These are phyloP conservation scores for Daldinia loculata DNA, from an alignment of 495 filamentous ascomycete genomes.

Conservation along the genomic window DNA sequence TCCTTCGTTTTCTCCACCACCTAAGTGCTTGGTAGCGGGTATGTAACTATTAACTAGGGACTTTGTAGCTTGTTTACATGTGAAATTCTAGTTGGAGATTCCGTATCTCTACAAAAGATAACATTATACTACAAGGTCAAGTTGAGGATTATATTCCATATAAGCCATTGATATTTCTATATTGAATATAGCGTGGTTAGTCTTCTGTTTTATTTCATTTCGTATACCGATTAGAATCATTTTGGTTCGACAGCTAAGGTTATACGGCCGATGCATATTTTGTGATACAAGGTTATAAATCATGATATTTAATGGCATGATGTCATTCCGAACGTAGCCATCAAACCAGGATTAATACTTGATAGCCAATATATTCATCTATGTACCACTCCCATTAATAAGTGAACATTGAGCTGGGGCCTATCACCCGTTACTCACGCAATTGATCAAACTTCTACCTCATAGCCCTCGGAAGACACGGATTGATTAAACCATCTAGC, in stretches of 20 bases:
- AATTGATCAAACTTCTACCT: not conserved
- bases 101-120: not conserved
- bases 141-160: not conserved
- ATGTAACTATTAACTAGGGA: not conserved
- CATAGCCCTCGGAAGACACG: not conserved
- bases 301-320: not conserved
- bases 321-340: not conserved
- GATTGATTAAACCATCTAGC: not conserved
- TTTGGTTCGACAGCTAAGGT: not conserved
- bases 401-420: not conserved
- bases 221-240: not conserved
- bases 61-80: not conserved
- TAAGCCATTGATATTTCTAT: not conserved
- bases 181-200: not conserved
- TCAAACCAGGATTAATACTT: not conserved
- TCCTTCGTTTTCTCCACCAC: not conserved
- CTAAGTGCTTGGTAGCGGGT: not conserved
- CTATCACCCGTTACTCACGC: not conserved
- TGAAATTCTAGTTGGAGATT: not conserved
- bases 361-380: not conserved
- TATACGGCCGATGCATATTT: not conserved
- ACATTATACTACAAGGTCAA: not conserved
- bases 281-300: not conserved
- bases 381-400: not conserved
- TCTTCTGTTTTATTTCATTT: not conserved